These are phyloP conservation scores for Cladosporium sphaerospermum DNA, from an alignment of 2,329 filamentous ascomycete genomes.

Conservation along the genomic window DNA sequence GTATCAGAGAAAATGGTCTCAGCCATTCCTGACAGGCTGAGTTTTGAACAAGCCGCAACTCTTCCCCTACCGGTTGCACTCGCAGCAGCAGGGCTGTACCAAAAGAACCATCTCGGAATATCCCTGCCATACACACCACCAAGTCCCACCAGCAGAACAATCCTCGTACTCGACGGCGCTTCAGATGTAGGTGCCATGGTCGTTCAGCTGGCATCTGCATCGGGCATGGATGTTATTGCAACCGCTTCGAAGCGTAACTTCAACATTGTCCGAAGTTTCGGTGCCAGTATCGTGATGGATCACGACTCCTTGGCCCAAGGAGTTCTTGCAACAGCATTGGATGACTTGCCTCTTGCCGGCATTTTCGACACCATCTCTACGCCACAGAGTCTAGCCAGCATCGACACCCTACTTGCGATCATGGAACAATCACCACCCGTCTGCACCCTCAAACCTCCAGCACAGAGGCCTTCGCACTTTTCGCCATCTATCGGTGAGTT, in stretches of 20 bases:
- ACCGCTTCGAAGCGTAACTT: slow-evolving; percentile 25
- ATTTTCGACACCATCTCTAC: slow-evolving; percentile 26
- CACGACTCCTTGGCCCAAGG: slow-evolving; percentile 22
- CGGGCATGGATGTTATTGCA: slow-evolving; percentile 23
- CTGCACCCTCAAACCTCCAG: neutral
- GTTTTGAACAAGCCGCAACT: slow-evolving; percentile 35
- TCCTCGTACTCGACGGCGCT: slow-evolving; percentile 42
- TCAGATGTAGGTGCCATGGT: slow-evolving; percentile 22
- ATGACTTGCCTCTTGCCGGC: slow-evolving; percentile 30
- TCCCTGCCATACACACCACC: slow-evolving; percentile 31
- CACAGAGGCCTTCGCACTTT: neutral
- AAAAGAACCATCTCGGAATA: slow-evolving; percentile 31
- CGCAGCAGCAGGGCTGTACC: slow-evolving; percentile 38
- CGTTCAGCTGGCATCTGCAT: slow-evolving; percentile 25
- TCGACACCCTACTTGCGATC: neutral
- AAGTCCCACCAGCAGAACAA: slow-evolving; percentile 29
- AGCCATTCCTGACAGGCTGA: slow-evolving; percentile 32
- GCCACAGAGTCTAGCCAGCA: neutral
- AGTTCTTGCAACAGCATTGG: slow-evolving; percentile 24
- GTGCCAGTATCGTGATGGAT: slow-evolving; percentile 24
- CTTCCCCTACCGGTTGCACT: slow-evolving; percentile 41
- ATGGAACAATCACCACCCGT: neutral
- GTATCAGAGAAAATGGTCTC: neutral
- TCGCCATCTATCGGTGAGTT: neutral
- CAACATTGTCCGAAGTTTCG: slow-evolving; percentile 17